Percentiles rank a stretch among this genome's conserved stretches.
These are phyloP conservation scores for Plicaturopsis crispa DNA, from an alignment of 768 basidiomycete genomes.

Conservation along the genomic window DNA sequence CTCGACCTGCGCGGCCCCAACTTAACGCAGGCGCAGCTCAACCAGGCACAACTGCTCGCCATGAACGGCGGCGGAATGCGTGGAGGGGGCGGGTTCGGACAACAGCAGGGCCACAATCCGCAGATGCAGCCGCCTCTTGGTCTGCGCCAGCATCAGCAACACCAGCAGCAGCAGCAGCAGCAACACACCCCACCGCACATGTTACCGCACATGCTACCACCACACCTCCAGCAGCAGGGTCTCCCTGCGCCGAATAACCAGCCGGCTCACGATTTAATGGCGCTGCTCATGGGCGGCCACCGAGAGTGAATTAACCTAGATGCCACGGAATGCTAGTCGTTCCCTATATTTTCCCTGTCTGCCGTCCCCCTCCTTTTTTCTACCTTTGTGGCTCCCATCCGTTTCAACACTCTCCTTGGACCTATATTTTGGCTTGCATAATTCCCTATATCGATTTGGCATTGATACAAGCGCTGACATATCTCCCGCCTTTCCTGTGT, in stretches of 20 bases:
- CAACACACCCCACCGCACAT: conserved; percentile 54
- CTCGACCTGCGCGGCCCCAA: conserved; percentile 47
- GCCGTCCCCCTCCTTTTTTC: conserved; percentile 11
- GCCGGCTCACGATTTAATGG: conserved; percentile 72
- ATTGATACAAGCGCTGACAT: background rate
- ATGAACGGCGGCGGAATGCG: conserved; percentile 36
- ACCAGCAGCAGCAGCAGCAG: conserved; percentile 38
- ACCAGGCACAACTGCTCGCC: conserved; percentile 35
- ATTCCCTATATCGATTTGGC: background rate
- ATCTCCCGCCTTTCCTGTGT: background rate
- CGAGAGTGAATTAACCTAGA: conserved; percentile 45
- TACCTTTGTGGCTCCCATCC: conserved; percentile 6
- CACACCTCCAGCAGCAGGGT: conserved; percentile 58
- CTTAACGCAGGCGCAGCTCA: conserved; percentile 41
- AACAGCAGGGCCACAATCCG: conserved; percentile 35
- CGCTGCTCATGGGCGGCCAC: conserved; percentile 74
- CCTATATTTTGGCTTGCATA: conserved; percentile 3
- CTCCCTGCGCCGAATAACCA: conserved; percentile 41
- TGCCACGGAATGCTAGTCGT: too few relatives aligned
- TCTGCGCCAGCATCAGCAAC: conserved; percentile 29
- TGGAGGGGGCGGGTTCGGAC: conserved; percentile 40
- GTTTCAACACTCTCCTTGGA: conserved; percentile 11
- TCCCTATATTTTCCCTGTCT: too few relatives aligned
- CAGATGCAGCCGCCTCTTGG: conserved; percentile 36
- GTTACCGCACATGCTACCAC: conserved; percentile 40